Evolutionary conservation across 371 early-diverging fungal species (phyloP).

Genomic region (Rhizopus delemar): DNA sequence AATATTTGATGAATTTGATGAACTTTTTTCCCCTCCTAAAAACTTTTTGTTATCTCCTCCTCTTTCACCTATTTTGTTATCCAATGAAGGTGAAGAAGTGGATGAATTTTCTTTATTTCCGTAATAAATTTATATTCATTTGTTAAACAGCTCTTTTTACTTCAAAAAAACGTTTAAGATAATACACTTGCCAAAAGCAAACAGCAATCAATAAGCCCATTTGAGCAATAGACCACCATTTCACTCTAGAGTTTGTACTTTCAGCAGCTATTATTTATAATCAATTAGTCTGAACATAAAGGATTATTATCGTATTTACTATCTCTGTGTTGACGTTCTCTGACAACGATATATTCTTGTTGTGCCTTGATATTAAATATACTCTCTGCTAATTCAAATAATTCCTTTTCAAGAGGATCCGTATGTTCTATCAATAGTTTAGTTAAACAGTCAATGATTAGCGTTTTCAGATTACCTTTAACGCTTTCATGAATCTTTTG

Average conservation of each 20-base stretch:
- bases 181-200: conserved; percentile 72
- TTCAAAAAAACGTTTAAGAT: conserved; percentile 78
- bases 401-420: conserved; percentile 69
- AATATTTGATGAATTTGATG: conserved; percentile 21
- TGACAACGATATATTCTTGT: conserved; percentile 70
- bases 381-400: conserved; percentile 65
- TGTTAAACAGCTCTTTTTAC: conserved; percentile 70
- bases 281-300: neutral
- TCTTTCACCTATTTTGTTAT: conserved; percentile 16
- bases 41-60: conserved; percentile 18
- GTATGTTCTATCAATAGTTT: conserved; percentile 35
- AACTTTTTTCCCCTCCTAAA: conserved; percentile 7
- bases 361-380: conserved; percentile 70
- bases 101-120: conserved; percentile 23
- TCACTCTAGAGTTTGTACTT: conserved; percentile 72
- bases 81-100: conserved; percentile 16
- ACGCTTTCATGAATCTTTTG: conserved; percentile 39
- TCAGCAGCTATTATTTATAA: conserved; percentile 64
- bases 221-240: conserved; percentile 79
- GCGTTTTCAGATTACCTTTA: conserved; percentile 27
- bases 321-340: conserved; percentile 71
- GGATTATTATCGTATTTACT: conserved; percentile 52
- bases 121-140: conserved; percentile 3
- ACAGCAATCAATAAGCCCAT: conserved; percentile 61
- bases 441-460: no score